Base-by-base conservation (phyloP, 352 stramenopile species). In the Phytophthora ohioensis region DNA sequence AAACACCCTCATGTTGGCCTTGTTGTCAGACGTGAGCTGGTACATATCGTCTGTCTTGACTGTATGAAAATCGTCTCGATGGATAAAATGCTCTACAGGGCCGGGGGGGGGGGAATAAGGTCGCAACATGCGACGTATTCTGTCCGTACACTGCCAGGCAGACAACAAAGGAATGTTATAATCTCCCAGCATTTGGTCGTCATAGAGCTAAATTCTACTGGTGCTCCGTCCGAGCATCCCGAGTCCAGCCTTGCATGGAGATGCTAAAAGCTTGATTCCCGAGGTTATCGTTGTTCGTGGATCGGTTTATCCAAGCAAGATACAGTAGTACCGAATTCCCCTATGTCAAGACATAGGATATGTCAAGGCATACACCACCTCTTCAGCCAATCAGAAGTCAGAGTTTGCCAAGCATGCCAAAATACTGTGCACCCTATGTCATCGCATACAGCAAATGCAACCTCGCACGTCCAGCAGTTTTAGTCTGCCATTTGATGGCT, bases 1-100 rank as follows among this genome's bases (percentile, higher is more conserved):
- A 9, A 48, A 43, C 27, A 61, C 60, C 64, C 64, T 60, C 46
- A 57, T 71, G 64, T 17, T 53, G 8, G 21, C 30, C 41, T 36
- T 58, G 36, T 36, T 70, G 64, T 12, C n/a, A 32, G 32, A 4
- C 46, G n/a, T 9, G 46, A 21, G n/a, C 27, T 53, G n/a, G 6
- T 27, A 31, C 11, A 7, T 39, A 13, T 15, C 21, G 5, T 8
- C 31, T n/a, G 53, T 31, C 7, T 48, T 15, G 30, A 47, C 30
- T 30, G 17, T 56, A 54, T 36, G 31, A 53, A 45, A 4, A 10
- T 12, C 13, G 3, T 66, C 27, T 47, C 30, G 52, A 30, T 39
- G 30, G 60, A 30, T 60, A 67, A 61, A 47, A 21, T 0, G 47
- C 10, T 15, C 5, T 43, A 10, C 59, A 67, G 48, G 51, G 60